Evolutionary conservation across 1,139 yeast genomes (phyloP), one percentile per base, ranked within the genome.

Genomic region (Pichia sp.): DNA sequence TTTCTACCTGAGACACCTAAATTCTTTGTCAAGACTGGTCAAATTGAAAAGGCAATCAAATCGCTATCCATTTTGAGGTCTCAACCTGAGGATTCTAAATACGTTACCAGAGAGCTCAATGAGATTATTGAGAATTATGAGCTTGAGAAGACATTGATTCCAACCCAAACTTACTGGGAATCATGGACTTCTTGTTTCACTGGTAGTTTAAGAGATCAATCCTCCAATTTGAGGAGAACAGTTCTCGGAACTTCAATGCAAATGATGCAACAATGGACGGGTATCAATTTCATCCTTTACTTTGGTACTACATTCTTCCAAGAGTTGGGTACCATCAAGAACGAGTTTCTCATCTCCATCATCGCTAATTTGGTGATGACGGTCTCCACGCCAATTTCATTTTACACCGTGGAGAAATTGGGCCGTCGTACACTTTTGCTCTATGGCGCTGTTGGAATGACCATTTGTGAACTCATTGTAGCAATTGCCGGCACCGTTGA

Each of bases 1-100:
- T 58, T 66, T 46, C 64, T 77, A 60, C 85, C 86, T 21, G 87
- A 79, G 52, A 73, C 84, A 9, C 86, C 87, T 40, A 69, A 86
- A 61, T 78, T 68, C 63, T 72, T 55, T 51, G 67, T 77, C 37
- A 66, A 68, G 16, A 72, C 64, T 42, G 66, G 64, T 30, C 53
- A 63, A 26, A 58, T 66, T 42, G 69, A 58, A 16, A 49, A 63
- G 29, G 84, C 84, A 28, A 61, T 68, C 26, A 44, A 52, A 17
- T 60, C 72, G 33, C 60, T 77, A 39, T 50, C 66, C 14, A 62
- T 59, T 44, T 56, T 66, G 21, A 65, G 72, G 60, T 64, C 64
- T 40, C 64, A 65, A 36, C 64, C 69, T 21, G 47, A 34, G 10
- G 69, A 63, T 29, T 63, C 67, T 30, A 58, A 58, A 4, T 61